phyloP scores from a whole-genome alignment of 441 rosid genomes.

The Manihot esculenta region DNA sequence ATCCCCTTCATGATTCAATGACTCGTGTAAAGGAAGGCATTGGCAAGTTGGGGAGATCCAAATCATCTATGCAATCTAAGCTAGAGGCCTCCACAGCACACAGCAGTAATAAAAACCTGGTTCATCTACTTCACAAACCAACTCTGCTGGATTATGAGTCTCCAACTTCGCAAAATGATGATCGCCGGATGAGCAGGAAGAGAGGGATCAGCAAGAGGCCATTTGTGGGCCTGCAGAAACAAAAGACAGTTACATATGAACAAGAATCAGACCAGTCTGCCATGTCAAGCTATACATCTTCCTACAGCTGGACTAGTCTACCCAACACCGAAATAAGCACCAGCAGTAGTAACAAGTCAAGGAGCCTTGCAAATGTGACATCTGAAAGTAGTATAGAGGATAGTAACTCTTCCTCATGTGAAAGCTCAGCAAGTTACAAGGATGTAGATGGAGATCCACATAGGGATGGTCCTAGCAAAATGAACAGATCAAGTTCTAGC shows the following conservation, averaged over 20 bases:
- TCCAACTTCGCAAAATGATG: slow-evolving; percentile 14
- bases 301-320: slow-evolving; percentile 34
- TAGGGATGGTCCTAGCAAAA: slow-evolving; percentile 14
- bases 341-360: slow-evolving; percentile 15
- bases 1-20: slow-evolving; percentile 8
- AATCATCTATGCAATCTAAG: not conserved
- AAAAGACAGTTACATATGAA: slow-evolving; percentile 14
- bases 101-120: slow-evolving; percentile 12
- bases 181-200: not conserved
- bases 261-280: slow-evolving; percentile 19
- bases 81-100: slow-evolving; percentile 3
- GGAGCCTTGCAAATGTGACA: not conserved
- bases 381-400: slow-evolving; percentile 20
- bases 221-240: not conserved
- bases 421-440: slow-evolving; percentile 24
- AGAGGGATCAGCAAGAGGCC: slow-evolving; percentile 13
- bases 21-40: slow-evolving; percentile 1
- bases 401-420: slow-evolving; percentile 17
- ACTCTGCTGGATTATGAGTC: slow-evolving; percentile 34
- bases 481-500: slow-evolving; percentile 23
- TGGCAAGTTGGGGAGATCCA: slow-evolving; percentile 18
- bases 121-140: slow-evolving; percentile 23
- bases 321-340: slow-evolving; percentile 19
- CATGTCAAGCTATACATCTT: slow-evolving; percentile 11
- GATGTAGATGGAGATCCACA: not conserved